Percentiles rank a stretch among this genome's conserved stretches.
These are phyloP conservation scores for Physaria fendleri DNA, from an alignment of 345 rosid species.

Conservation along the genomic window DNA sequence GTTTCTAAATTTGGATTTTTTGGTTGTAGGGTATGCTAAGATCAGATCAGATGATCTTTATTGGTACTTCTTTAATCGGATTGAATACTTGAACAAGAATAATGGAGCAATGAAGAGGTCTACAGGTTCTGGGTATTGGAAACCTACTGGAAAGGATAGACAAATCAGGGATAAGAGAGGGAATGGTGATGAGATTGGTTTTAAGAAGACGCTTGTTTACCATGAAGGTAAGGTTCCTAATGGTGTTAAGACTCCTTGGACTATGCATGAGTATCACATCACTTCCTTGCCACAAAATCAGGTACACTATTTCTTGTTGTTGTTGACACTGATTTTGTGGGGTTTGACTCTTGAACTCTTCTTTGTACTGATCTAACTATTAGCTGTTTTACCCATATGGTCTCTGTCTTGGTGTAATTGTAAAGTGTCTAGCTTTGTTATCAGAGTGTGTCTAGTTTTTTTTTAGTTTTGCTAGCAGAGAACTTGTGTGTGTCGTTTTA, in stretches of 20 bases:
- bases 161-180: neutral
- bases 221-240: neutral
- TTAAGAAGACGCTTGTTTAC: slow-evolving; percentile 38
- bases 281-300: slow-evolving; percentile 4
- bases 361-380: no score
- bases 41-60: neutral
- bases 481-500: no score
- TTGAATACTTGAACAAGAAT: neutral
- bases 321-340: no score
- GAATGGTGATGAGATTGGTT: slow-evolving; percentile 25
- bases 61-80: slow-evolving; percentile 35
- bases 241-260: slow-evolving; percentile 4
- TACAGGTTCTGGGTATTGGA: slow-evolving; percentile 36
- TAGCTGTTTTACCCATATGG: no score
- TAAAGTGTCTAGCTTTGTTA: no score
- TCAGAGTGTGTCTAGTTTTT: no score
- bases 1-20: neutral
- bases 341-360: no score
- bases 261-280: slow-evolving; percentile 29
- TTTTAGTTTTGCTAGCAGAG: no score
- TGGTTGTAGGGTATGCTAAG: slow-evolving; percentile 10
- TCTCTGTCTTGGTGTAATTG: no score
- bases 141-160: slow-evolving; percentile 33
- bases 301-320: neutral
- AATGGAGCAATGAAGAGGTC: slow-evolving; percentile 20